A percentile compares a stretch with the other conserved stretches of the same genome.
Conservation (phyloP, 2,329 filamentous ascomycete genomes). For the Drechslera avenae region DNA sequence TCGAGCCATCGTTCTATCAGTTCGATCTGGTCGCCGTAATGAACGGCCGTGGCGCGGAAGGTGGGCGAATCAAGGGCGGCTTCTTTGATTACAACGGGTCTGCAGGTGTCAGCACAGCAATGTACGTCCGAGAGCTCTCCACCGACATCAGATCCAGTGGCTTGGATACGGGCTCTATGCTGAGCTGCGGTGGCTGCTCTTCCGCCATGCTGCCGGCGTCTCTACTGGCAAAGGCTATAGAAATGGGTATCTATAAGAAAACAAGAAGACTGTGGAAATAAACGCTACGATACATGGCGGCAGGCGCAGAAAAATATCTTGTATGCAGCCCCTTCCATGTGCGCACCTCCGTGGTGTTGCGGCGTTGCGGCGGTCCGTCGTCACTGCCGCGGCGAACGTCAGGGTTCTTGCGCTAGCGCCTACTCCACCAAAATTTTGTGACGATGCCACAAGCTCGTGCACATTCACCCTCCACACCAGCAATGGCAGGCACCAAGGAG, state of each 20-base stretch:
- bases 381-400: conserved; percentile 27
- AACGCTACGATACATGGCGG: conserved; percentile 27
- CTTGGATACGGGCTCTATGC: conserved; percentile 47
- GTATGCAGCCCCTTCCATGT: conserved; percentile 10
- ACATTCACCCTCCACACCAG: conserved; percentile 3
- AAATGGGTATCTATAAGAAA: conserved; percentile 11
- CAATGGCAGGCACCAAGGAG: conserved; percentile 33
- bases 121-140: not conserved
- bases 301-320: conserved; percentile 11
- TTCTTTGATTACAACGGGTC: conserved; percentile 88
- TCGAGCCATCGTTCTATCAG: conserved; percentile 91
- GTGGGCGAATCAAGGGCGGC: conserved; percentile 95
- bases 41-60: conserved; percentile 83
- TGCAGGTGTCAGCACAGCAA: conserved; percentile 37
- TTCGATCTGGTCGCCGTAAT: conserved; percentile 92
- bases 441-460: conserved; percentile 8
- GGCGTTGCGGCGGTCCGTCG: conserved; percentile 24
- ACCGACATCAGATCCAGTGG: conserved; percentile 52
- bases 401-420: conserved; percentile 29
- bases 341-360: conserved; percentile 17
- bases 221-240: not conserved
- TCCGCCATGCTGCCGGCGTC: conserved; percentile 42
- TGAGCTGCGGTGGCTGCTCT: conserved; percentile 36
- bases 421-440: conserved; percentile 33
- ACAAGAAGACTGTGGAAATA: conserved; percentile 20